Percentiles rank a stretch among this genome's conserved stretches.
Conservation (phyloP, 495 filamentous ascomycete species). For the Podospora didyma region DNA sequence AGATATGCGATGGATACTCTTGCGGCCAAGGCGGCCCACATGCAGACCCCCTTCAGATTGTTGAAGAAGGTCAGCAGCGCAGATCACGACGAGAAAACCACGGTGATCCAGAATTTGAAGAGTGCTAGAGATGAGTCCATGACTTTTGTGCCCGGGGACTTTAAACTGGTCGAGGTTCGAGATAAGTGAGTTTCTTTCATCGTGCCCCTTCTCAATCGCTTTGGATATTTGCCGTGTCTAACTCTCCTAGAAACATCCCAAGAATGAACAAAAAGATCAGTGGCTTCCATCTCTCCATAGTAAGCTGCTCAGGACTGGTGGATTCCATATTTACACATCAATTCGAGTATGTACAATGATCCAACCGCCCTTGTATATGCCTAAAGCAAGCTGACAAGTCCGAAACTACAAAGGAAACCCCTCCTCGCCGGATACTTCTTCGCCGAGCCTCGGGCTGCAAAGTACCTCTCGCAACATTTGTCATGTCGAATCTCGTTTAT, state of each 20-base stretch:
- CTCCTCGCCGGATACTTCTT: conserved; percentile 50
- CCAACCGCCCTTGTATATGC: too few relatives aligned
- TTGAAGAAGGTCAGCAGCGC: neutral
- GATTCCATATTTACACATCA: conserved; percentile 12
- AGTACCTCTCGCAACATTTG: conserved; percentile 52
- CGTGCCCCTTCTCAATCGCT: neutral
- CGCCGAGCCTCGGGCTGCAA: conserved; percentile 40
- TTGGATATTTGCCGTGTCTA: too few relatives aligned
- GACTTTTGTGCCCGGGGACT: conserved; percentile 2
- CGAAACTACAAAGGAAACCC: conserved; percentile 14
- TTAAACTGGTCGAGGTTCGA: conserved; percentile 10
- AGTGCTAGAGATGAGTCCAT: too few relatives aligned
- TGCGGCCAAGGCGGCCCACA: conserved; percentile 10
- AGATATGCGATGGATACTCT: conserved; percentile 8
- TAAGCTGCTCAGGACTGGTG: conserved; percentile 10
- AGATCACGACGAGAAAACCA: neutral
- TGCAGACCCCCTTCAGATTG: neutral
- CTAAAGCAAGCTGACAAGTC: too few relatives aligned
- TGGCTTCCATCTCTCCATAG: conserved; percentile 14
- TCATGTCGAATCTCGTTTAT: conserved; percentile 41
- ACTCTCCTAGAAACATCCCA: conserved; percentile 5
- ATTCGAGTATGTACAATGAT: neutral
- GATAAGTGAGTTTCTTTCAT: conserved; percentile 5
- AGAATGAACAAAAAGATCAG: conserved; percentile 10
- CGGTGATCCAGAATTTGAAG: neutral